Evolutionary conservation across 139 green algal species (phyloP), one percentile per base, ranked within the genome.

Genomic region (Tetradesmus lagerheimii): DNA sequence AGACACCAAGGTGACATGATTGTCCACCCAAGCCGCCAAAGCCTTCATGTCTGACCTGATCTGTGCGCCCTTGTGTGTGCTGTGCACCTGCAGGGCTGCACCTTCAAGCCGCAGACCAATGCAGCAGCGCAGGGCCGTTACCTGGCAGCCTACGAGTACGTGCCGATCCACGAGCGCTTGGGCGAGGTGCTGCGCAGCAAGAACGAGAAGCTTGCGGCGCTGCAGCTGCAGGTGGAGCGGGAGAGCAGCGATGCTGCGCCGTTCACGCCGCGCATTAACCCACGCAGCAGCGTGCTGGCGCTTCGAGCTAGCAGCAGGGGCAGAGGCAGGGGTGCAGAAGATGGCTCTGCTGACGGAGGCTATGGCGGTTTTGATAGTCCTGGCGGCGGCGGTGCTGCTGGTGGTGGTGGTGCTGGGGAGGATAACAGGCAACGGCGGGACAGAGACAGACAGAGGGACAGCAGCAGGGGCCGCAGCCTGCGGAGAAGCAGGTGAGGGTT

Each of bases 151-250:
- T 89, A 83, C 66, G 85, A 83, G 43, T 89, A 92, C 38, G 85
- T 92, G 57, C 92, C 92, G 8, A 87, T 94, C 34, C 92, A 94
- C 41, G 74, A 91, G 67, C 90, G 92, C 0, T 84, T 93, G 34
- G 89, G 85, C 4, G 89, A 94, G 35, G 85, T 94, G 38, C 81
- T 94, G 34, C 90, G 92, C 53, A 92, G 75, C 81, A 89, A 78
- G 2, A 92, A 91, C n/a, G 92, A 94, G 82, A 92, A 86, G 75
- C 88, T 94, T 50, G 88, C 92, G 25, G 41, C 64, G 31, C 79
- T 89, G n/a, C 85, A 83, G 71, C 16, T 57, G 85, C n/a, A 89
- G 34, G 29, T 90, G 45, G 86, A 90, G 67, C 6, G 62, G 2
- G 34, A 90, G 34, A 15, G 8, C 9, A 35, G 25, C 23, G 37